Conservation (phyloP, 495 filamentous ascomycete genomes). For the Viridothelium virens region DNA sequence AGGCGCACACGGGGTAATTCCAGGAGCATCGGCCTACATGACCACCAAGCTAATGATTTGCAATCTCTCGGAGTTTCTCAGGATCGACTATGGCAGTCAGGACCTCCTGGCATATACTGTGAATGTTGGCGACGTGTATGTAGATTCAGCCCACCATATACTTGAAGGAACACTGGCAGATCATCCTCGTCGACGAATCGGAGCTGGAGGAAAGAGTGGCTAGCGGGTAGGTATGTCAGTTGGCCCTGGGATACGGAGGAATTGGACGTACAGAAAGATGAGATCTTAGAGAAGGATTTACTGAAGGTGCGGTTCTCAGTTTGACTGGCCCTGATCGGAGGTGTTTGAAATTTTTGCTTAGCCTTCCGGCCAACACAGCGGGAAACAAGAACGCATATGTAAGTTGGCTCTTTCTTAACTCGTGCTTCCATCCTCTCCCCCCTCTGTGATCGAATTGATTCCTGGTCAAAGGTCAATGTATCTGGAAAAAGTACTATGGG, state of each 20-base stretch:
- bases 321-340: too few species aligned
- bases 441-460: too few species aligned
- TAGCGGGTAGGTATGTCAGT: slow-evolving; percentile 44
- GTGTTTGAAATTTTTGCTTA: too few species aligned
- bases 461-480: too few species aligned
- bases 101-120: slow-evolving; percentile 38
- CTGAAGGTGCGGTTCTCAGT: slow-evolving; percentile 18
- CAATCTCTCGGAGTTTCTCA: slow-evolving; percentile 40
- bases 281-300: slow-evolving; percentile 28
- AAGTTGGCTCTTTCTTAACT: too few species aligned
- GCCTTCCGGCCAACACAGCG: too few species aligned
- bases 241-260: slow-evolving; percentile 27
- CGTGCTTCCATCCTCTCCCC: too few species aligned
- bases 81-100: slow-evolving; percentile 36
- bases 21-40: slow-evolving; percentile 36
- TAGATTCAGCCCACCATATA: slow-evolving; percentile 28
- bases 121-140: slow-evolving; percentile 42
- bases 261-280: slow-evolving; percentile 25
- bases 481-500: too few species aligned
- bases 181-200: slow-evolving; percentile 20
- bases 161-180: slow-evolving; percentile 32
- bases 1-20: slow-evolving; percentile 27
- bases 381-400: too few species aligned
- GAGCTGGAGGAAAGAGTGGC: slow-evolving; percentile 13
- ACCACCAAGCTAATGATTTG: slow-evolving; percentile 37